Evolutionary conservation across 1,139 yeast genomes (phyloP), one percentile per base, ranked within the genome.

Genomic region (Blastobotrys petasosporus): DNA sequence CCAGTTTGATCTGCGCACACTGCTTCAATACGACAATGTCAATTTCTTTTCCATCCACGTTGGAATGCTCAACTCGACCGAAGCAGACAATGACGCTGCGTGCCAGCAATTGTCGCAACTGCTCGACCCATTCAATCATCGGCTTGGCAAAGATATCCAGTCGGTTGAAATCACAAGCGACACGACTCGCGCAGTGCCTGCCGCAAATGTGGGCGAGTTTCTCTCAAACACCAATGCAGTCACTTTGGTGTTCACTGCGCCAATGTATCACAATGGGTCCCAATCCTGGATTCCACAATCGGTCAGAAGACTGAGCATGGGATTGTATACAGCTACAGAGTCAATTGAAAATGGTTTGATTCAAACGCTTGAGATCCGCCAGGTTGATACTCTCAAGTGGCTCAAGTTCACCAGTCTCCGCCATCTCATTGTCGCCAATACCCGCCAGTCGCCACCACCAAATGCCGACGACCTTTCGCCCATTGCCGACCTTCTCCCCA

Each of bases 171-270:
- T 39, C 32, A 13, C 28, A 4, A 32, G 32, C 36, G 37, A 32
- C 31, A 39, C 42, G 3, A 9, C 30, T 32, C 29, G 36, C 5
- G 12, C 20, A n/a, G 32, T 23, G n/a, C 13, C 12, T 5, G 32
- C 37, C 2, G 15, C 20, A 9, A 28, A 25, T 8, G n/a, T 39
- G n/a, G 13, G 16, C 13, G 12, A 32, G 15, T 32, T 39, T 6
- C 10, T 39, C 9, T 20, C 25, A 20, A 20, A 4, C 7, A 20
- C 25, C 7, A 20, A 20, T 7, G 25, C 25, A 15, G 11, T 3
- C 12, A 28, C 39, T 2, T 17, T 41, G 16, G 35, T 12, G 12
- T 41, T 41, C 35, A 33, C 33, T 3, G 33, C 39, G 5, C 44
- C 44, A 25, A 3, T 41, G 13, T 20, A 28, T 2, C 38, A 32